Evolutionary conservation across 2,329 filamentous ascomycete species (phyloP).

Genomic region (Sporothrix dimorphospora): DNA sequence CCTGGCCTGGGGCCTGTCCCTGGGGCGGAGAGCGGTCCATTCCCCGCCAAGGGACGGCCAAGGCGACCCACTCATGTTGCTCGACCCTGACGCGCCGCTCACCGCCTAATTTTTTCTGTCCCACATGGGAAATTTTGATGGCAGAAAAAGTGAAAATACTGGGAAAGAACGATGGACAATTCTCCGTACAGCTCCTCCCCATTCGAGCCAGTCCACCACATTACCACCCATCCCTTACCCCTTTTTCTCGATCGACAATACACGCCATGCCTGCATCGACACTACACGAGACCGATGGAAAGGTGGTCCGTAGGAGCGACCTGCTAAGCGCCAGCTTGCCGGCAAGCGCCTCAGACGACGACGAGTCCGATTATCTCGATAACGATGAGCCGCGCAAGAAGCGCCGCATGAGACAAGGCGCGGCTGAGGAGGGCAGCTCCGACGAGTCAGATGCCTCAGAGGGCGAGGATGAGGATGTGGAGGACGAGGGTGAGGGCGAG

Average conservation of each 20-base stretch:
- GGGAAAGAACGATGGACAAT: conserved; percentile 11
- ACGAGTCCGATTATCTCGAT: conserved; percentile 54
- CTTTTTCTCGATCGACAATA: background rate
- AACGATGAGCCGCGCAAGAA: conserved; percentile 44
- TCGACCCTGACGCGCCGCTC: background rate
- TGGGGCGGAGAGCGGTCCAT: background rate
- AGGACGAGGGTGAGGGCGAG: conserved; percentile 36
- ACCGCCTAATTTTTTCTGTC: conserved; percentile 22
- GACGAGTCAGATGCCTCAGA: background rate
- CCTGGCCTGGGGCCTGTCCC: conserved; percentile 7
- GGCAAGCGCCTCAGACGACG: conserved; percentile 30
- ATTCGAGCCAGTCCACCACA: background rate
- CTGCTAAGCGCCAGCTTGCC: conserved; percentile 18
- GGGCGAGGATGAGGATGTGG: conserved; percentile 32
- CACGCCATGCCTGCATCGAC: conserved; percentile 25
- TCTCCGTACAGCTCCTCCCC: background rate
- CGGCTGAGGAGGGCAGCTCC: conserved; percentile 34
- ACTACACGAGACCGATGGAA: conserved; percentile 16
- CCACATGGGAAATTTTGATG: conserved; percentile 25
- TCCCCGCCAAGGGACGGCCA: background rate
- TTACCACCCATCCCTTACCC: background rate
- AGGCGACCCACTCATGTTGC: background rate
- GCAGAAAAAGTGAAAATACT: conserved; percentile 27
- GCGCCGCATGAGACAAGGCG: conserved; percentile 36
- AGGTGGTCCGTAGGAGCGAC: conserved; percentile 26